Evolutionary conservation across 805 yeast genomes (phyloP), one percentile per base, ranked within the genome.

Genomic region (Barnettozyma wickerhamii): DNA sequence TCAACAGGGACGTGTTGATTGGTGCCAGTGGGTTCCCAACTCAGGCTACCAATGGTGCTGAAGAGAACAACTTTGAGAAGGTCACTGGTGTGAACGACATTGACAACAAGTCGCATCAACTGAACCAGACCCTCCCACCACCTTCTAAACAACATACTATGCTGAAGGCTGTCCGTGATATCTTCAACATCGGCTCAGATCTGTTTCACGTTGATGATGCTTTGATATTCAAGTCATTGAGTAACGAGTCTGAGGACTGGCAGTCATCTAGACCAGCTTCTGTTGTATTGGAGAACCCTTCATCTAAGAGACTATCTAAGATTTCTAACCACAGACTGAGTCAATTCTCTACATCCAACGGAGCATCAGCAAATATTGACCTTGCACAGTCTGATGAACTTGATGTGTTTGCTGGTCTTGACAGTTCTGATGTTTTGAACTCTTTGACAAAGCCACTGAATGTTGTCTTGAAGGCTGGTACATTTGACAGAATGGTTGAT

Each of bases 401-500:
- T 7, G 63, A 56, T 14, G 53, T 68, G 1, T 64, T 62, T 40
- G 56, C 68, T 5, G 47, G 56, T n/a, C 45, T 64, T 19, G 62
- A 63, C 40, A 53, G 41, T 28, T 42, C 59, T 2, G 48, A 47
- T 23, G 19, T 55, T 10, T 38, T 55, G 18, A 55, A 55, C 41
- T 52, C 57, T 1, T 33, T 55, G 28, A 39, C 40, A 47, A 66
- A 51, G 42, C 66, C 51, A 17, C 54, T 41, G 18, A 59, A 63
- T 40, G 81, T 77, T 7, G 81, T 74, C 6, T 62, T 78, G 20
- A 81, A 79, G 51, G 75, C 86, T 4, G 93, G 93, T 1, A 72
- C 85, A 1, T 62, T 87, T 42, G 93, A 86, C 33, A 78, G 79
- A 50, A 69, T 91, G 51, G 71, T 89, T 40, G 97, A 91, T 60